A percentile compares a stretch with the other conserved stretches of the same genome.
phyloP scores from a whole-genome alignment of 2,329 filamentous ascomycete genomes.

The Cryphonectria nitschkei region DNA sequence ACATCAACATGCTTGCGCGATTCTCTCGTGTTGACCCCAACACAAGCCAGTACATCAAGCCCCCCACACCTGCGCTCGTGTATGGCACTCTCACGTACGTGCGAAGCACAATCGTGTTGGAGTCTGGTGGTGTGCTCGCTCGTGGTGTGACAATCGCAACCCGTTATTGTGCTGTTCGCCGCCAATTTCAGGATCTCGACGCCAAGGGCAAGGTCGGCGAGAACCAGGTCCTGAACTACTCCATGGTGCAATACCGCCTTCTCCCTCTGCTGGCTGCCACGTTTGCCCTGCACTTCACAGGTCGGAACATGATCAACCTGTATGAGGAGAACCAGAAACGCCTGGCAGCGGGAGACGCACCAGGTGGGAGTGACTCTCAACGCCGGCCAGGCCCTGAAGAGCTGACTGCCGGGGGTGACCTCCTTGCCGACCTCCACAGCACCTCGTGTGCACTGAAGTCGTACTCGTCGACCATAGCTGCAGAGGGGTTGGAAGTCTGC shows the following conservation, averaged over 20 bases:
- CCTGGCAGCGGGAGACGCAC: conserved; percentile 53
- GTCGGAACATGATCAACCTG: conserved; percentile 73
- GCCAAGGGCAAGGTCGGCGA: conserved; percentile 58
- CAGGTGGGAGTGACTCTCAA: conserved; percentile 36
- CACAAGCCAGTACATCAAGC: conserved; percentile 69
- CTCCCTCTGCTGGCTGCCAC: conserved; percentile 73
- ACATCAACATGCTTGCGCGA: conserved; percentile 73
- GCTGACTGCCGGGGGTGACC: conserved; percentile 65
- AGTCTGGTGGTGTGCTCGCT: conserved; percentile 72
- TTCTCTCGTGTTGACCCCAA: conserved; percentile 71
- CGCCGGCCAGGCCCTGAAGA: conserved; percentile 71
- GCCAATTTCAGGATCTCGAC: conserved; percentile 79
- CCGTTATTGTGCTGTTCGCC: conserved; percentile 71
- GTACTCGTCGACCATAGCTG: conserved; percentile 70
- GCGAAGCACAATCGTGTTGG: conserved; percentile 72
- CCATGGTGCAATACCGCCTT: conserved; percentile 77
- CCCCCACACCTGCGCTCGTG: conserved; percentile 67
- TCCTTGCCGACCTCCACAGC: conserved; percentile 75
- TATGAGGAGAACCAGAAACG: conserved; percentile 74
- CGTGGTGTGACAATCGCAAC: conserved; percentile 79
- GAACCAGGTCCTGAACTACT: conserved; percentile 79
- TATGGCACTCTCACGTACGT: conserved; percentile 80
- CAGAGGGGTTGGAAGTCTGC: conserved; percentile 75
- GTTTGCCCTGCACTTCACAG: conserved; percentile 80
- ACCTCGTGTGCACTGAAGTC: conserved; percentile 79